These are phyloP conservation scores for Evernia prunastri DNA, from an alignment of 495 filamentous ascomycete genomes.

Conservation along the genomic window DNA sequence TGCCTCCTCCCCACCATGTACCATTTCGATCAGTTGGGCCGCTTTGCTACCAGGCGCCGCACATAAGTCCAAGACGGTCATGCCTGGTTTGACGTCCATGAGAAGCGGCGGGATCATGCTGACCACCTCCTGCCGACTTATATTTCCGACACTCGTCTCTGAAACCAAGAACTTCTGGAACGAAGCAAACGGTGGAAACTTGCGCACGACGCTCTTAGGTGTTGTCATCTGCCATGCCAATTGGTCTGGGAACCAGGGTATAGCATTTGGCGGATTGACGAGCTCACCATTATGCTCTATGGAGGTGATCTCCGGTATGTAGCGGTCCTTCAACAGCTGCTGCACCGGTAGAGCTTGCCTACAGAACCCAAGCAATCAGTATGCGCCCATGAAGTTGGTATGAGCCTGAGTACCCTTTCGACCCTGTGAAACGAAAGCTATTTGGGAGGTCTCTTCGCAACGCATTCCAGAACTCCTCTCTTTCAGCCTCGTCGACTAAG, in stretches of 20 bases:
- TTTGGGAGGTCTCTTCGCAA: conserved; percentile 81
- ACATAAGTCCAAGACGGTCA: conserved; percentile 91
- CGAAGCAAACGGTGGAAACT: conserved; percentile 82
- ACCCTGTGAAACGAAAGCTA: conserved; percentile 93
- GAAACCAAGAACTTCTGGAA: conserved; percentile 99
- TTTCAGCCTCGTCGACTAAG: conserved; percentile 66
- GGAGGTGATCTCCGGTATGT: conserved; percentile 80
- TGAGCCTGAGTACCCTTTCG: conserved; percentile 56
- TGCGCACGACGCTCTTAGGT: conserved; percentile 85
- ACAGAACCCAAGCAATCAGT: conserved; percentile 9
- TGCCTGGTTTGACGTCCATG: conserved; percentile 82
- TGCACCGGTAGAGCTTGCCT: conserved; percentile 85
- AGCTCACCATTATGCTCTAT: conserved; percentile 71
- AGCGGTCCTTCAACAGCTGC: conserved; percentile 72
- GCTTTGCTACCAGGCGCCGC: conserved; percentile 96
- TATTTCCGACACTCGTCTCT: conserved; percentile 94
- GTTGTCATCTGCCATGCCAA: conserved; percentile 96
- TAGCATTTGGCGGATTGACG: conserved; percentile 71
- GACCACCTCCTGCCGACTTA: conserved; percentile 91
- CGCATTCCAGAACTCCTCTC: conserved; percentile 70
- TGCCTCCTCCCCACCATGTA: conserved; percentile 85
- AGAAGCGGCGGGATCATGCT: conserved; percentile 97
- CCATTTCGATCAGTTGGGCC: conserved; percentile 87
- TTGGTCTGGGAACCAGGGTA: conserved; percentile 87
- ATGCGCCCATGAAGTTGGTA: background rate